Evolutionary conservation across 176 grass and related monocot species (phyloP), one percentile per base, ranked within the genome.

Genomic region (Musa acuminata): DNA sequence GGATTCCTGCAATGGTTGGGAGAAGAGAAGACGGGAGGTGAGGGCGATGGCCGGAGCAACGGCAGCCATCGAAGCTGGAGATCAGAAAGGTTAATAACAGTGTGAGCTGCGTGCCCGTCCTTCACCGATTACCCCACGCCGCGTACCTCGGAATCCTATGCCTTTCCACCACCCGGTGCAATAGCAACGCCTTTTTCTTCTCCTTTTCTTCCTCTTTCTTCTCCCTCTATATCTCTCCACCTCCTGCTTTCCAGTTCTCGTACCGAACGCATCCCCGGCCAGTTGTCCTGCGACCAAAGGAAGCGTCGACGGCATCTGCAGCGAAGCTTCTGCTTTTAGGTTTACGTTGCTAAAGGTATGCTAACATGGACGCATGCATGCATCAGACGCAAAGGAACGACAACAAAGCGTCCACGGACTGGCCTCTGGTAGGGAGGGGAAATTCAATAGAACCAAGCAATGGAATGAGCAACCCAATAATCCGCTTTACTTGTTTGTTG

Each of bases 51-150:
- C 14, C 21, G 64, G 51, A 64, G 35, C 17, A 67, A 71, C 64
- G 77, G 60, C 24, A 13, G 57, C 25, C 26, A 67, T 67, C 55
- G 72, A 73, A 21, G 29, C 53, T 24, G 53, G 51, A 78, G 1
- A 62, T 6, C 35, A 0, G 26, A 75, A 67, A 49, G 72, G 29
- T 69, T 24, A 76, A 13, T 21, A 7, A 13, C 60, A 16, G 49
- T 10, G 78, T 64, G 2, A 17, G 52, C 16, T 11, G 17, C 35
- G 20, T 2, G 54, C 63, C 13, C 53, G 21, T 69, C 67, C 65
- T 75, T 84, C 26, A 13, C 58, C 77, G 70, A 49, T 72, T 13
- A 17, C 49, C 25, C 2, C 60, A 69, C 82, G 76, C 82, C 77
- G 59, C 76, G 51, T 79, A 52, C 43, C 3, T 2, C n/a, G 13